A percentile compares a stretch with the other conserved stretches of the same genome.
Evolutionary conservation across 768 basidiomycete species (phyloP).

Genomic region (Collybia sp.): DNA sequence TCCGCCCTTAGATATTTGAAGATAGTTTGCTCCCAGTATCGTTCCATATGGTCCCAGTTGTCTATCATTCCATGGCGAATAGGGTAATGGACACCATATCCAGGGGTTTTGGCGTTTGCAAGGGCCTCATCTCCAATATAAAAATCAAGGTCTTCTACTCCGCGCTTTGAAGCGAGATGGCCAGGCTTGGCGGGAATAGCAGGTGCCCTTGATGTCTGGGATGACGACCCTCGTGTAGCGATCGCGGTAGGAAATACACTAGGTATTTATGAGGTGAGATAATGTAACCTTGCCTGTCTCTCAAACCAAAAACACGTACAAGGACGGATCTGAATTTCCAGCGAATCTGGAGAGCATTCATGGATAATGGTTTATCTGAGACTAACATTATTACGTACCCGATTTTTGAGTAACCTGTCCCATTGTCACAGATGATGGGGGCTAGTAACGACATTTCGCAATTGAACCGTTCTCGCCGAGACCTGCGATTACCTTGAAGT

Average conservation of each 20-base stretch:
- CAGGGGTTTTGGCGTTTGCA: conserved; percentile 90
- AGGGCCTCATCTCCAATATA: conserved; percentile 99
- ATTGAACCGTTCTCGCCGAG: conserved; percentile 3
- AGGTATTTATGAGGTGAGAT: conserved; percentile 2
- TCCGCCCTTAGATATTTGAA: conserved; percentile 99
- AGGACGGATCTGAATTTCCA: conserved; percentile 98
- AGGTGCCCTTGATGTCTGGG: conserved; percentile 64
- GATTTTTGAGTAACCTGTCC: conserved; percentile 95
- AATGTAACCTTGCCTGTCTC: conserved; percentile 6
- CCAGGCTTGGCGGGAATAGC: conserved; percentile 82
- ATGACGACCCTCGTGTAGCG: conserved; percentile 75
- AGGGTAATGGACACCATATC: conserved; percentile 93
- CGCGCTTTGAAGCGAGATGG: conserved; percentile 92
- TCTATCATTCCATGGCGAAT: conserved; percentile 98
- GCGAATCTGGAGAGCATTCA: conserved; percentile 63
- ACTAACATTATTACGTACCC: conserved; percentile 53
- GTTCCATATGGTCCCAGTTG: conserved; percentile 98
- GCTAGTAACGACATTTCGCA: conserved; percentile 73
- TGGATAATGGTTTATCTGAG: not conserved
- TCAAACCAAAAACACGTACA: conserved; percentile 47
- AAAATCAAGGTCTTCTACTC: conserved; percentile 98
- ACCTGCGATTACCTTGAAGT: not conserved
- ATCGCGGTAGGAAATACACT: conserved; percentile 99
- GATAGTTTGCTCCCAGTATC: conserved; percentile 99
- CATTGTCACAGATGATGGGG: conserved; percentile 97